These are phyloP conservation scores for Ceriops zippeliana DNA, from an alignment of 345 rosid species.

Conservation along the genomic window DNA sequence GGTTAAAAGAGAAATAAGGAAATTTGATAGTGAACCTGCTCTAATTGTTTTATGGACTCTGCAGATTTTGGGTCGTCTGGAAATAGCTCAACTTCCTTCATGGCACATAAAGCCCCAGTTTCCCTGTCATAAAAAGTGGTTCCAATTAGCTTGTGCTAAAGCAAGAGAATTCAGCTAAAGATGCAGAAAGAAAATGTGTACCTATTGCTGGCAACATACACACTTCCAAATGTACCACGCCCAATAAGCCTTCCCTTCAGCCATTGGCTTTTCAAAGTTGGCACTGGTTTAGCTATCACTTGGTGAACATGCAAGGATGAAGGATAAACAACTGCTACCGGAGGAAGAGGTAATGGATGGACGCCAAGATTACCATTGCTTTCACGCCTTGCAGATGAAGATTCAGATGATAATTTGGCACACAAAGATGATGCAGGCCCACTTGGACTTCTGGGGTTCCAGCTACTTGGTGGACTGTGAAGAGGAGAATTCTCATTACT, in stretches of 20 bases:
- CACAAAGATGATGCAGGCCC: slow-evolving; percentile 52
- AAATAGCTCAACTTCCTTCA: slow-evolving; percentile 91
- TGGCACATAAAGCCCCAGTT: slow-evolving; percentile 94
- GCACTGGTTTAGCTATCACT: slow-evolving; percentile 43
- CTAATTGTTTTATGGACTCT: slow-evolving; percentile 76
- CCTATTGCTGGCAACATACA: slow-evolving; percentile 89
- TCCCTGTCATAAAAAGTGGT: slow-evolving; percentile 45
- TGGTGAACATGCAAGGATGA: slow-evolving; percentile 33
- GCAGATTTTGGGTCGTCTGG: slow-evolving; percentile 92
- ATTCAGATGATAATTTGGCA: slow-evolving; percentile 41
- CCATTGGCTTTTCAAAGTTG: slow-evolving; percentile 61
- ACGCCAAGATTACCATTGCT: slow-evolving; percentile 36
- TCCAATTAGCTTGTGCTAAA: slow-evolving; percentile 16
- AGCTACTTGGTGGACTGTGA: slow-evolving; percentile 54
- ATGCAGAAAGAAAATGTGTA: slow-evolving; percentile 20
- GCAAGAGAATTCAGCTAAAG: slow-evolving; percentile 12
- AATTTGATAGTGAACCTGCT: slow-evolving; percentile 51
- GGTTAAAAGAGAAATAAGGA: slow-evolving; percentile 2
- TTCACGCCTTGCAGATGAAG: slow-evolving; percentile 39
- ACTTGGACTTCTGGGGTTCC: slow-evolving; percentile 42
- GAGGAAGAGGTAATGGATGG: slow-evolving; percentile 93
- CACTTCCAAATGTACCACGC: slow-evolving; percentile 98
- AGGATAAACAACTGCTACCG: slow-evolving; percentile 41
- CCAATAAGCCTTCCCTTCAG: slow-evolving; percentile 95
- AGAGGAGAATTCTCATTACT: slow-evolving; percentile 67